Percentiles rank a stretch among this genome's conserved stretches.
Evolutionary conservation across 2,329 filamentous ascomycete genomes (phyloP).

Genomic region (Thelonectria discophora): DNA sequence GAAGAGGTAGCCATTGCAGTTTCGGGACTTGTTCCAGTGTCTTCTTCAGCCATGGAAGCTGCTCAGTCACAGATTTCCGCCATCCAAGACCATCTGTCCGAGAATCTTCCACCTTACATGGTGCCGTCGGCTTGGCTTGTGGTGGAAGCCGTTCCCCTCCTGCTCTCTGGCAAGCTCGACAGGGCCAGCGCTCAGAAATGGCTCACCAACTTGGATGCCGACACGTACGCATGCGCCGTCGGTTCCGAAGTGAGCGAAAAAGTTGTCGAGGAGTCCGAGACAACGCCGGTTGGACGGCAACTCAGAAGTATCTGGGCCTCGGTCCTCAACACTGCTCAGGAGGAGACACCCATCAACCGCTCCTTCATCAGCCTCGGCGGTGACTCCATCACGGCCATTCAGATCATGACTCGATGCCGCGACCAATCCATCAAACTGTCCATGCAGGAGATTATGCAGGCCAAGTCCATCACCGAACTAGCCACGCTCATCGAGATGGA

Average conservation of each 20-base stretch:
- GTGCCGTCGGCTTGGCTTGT: slow-evolving; percentile 29
- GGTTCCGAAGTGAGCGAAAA: background rate
- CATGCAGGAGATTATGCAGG: slow-evolving; percentile 31
- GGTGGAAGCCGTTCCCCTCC: slow-evolving; percentile 21
- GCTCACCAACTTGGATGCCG: slow-evolving; percentile 53
- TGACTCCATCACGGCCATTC: slow-evolving; percentile 57
- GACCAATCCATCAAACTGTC: background rate
- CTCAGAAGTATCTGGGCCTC: slow-evolving; percentile 49
- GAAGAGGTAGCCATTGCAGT: background rate
- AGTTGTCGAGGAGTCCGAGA: background rate
- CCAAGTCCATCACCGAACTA: slow-evolving; percentile 43
- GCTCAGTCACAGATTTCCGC: background rate
- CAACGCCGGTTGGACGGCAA: slow-evolving; percentile 21
- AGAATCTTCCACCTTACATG: slow-evolving; percentile 31
- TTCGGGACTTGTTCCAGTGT: background rate
- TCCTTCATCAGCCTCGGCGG: slow-evolving; percentile 60
- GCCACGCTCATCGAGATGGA: slow-evolving; percentile 17
- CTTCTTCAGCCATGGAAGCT: background rate
- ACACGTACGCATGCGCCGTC: slow-evolving; percentile 40
- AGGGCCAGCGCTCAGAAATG: slow-evolving; percentile 50
- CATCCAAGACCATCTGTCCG: slow-evolving; percentile 14
- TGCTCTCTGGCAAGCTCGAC: slow-evolving; percentile 32
- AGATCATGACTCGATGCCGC: slow-evolving; percentile 7
- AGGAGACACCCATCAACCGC: slow-evolving; percentile 51
- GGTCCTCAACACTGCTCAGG: slow-evolving; percentile 45